A percentile compares a stretch with the other conserved stretches of the same genome.
phyloP scores from a whole-genome alignment of 306 rosid species.

The Myrica gale region DNA sequence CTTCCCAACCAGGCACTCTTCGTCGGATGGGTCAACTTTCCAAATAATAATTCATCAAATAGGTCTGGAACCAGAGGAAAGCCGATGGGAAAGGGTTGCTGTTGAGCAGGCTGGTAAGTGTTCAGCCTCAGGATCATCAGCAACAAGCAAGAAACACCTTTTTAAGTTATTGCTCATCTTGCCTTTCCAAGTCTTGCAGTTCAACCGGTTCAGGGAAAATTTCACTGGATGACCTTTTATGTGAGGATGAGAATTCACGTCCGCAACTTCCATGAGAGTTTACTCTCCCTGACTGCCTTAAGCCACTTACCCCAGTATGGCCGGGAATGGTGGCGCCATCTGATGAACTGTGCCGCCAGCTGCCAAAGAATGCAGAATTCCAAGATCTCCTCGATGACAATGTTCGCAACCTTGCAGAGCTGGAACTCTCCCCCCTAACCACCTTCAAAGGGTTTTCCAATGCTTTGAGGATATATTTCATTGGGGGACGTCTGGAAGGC shows the following conservation, averaged over 20 bases:
- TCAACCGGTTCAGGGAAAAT: conserved; percentile 88
- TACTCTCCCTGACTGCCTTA: conserved; percentile 58
- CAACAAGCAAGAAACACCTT: conserved; percentile 20
- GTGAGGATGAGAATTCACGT: conserved; percentile 66
- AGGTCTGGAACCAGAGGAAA: neutral
- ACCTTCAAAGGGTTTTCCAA: conserved; percentile 92
- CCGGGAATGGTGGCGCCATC: conserved; percentile 48
- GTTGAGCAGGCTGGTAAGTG: neutral
- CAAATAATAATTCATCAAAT: neutral
- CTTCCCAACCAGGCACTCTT: neutral
- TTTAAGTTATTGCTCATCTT: conserved; percentile 36
- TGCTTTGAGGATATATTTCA: conserved; percentile 81
- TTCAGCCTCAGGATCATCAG: conserved; percentile 1
- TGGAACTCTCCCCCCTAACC: conserved; percentile 73
- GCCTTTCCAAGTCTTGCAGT: conserved; percentile 51
- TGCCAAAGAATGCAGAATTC: conserved; percentile 76
- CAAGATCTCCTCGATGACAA: conserved; percentile 84
- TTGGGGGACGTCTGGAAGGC: conserved; percentile 82
- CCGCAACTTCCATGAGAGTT: conserved; percentile 79
- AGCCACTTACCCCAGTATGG: conserved; percentile 32
- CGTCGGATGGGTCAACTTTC: neutral
- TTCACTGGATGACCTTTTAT: conserved; percentile 77
- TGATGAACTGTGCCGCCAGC: conserved; percentile 90
- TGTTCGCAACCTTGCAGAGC: conserved; percentile 73
- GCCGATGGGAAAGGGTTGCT: neutral